Base-by-base conservation (phyloP, 352 stramenopile species). In the Phytopythium mirpurense region DNA sequence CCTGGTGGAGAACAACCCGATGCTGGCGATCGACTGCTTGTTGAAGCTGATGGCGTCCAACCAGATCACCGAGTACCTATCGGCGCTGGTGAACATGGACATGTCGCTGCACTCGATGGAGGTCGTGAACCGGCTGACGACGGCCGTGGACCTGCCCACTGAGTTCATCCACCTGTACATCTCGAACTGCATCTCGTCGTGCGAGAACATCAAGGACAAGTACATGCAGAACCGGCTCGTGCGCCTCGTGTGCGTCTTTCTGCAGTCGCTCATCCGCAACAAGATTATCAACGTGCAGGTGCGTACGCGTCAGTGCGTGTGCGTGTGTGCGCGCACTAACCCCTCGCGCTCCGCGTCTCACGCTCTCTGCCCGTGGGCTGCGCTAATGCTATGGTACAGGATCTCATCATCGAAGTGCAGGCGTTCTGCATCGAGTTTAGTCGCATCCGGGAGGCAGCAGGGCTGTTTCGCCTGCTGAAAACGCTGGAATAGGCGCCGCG, bases 361-460 rank as follows among this genome's bases (percentile, higher is more conserved):
- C 48, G 21, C 24, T 60, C 21, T 35, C 35, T 37, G 55, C 2
- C 11, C 11, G 7, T 36, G 7, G 6, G 5, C 2, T 46, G n/a
- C 24, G 59, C 23, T 35, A 29, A 35, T 57, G 67, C 27, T 54
- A 26, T 45, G 46, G 53, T 29, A 27, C 57, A 97, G 76, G 96
- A 98, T 69, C 82, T 99, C 62, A 98, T 98, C 71, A 98, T 98
- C 71, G 96, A 99, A 68, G 90, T 99, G 36, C 96, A 99, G 70
- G 90, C 96, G 57, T 99, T 99, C 79, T 99, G 97, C 79, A 98
- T 99, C 66, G 94, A 99, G 73, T 99, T 99, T 84, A 98, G 91
- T 68, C 84, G 95, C 44, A 98, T 99, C 67, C 84, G 94, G 49
- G 97, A 99, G 72, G 97, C 97, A 53, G 92, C 95, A 24, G 89